These are phyloP conservation scores for Ophiorrhiza pumila DNA, from an alignment of 257 asterid genomes.

Conservation along the genomic window DNA sequence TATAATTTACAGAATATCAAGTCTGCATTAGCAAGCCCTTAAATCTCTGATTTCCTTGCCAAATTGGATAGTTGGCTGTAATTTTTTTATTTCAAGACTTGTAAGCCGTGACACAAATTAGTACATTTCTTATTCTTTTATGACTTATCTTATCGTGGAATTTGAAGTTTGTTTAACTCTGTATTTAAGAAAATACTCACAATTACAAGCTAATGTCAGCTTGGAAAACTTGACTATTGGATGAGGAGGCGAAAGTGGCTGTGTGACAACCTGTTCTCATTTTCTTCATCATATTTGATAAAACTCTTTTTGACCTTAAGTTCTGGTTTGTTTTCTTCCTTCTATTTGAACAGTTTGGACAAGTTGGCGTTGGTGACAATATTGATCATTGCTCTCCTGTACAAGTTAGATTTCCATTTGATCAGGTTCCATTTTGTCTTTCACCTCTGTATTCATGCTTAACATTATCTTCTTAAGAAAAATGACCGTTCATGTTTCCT, in stretches of 20 bases:
- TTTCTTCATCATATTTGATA: background rate
- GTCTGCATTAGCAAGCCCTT: background rate
- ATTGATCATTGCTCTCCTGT: slow-evolving; percentile 81
- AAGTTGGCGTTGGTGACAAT: slow-evolving; percentile 95
- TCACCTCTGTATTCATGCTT: background rate
- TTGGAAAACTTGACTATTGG: background rate
- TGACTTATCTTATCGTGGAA: background rate
- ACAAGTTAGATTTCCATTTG: slow-evolving; percentile 66
- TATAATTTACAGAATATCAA: background rate
- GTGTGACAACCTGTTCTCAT: no score
- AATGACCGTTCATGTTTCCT: slow-evolving; percentile 12
- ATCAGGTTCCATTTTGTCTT: slow-evolving; percentile 49
- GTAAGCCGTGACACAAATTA: background rate
- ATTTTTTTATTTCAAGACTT: background rate
- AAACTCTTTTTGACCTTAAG: background rate
- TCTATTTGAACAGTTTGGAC: slow-evolving; percentile 71
- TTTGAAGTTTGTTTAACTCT: background rate
- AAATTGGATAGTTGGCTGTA: no score
- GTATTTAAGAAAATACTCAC: background rate
- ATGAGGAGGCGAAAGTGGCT: no score
- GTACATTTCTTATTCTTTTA: background rate
- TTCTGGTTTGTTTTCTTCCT: slow-evolving; percentile 14
- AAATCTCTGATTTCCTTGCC: background rate
- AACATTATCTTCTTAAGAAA: background rate
- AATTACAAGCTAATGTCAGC: background rate